phyloP scores from a whole-genome alignment of 768 basidiomycete genomes.

The Hemileccinum impolitum region DNA sequence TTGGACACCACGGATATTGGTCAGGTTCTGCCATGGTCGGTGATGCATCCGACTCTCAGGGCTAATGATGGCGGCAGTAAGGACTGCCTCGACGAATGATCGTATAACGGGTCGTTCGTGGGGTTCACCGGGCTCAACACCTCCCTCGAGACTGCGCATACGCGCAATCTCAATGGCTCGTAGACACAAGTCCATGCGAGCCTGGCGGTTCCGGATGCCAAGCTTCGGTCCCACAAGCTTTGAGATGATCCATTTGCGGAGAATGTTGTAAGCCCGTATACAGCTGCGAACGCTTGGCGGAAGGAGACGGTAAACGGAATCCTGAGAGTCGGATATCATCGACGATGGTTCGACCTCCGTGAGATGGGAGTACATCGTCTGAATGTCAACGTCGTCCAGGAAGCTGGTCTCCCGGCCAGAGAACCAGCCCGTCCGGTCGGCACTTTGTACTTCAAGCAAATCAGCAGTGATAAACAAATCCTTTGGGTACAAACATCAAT shows the following conservation, averaged over 20 bases:
- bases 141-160: conserved; percentile 49
- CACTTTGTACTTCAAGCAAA: conserved; percentile 75
- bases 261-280: conserved; percentile 68
- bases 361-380: conserved; percentile 72
- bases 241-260: conserved; percentile 77
- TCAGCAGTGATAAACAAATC: conserved; percentile 78
- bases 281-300: conserved; percentile 76
- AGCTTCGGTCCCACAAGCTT: conserved; percentile 64
- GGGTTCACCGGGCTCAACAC: conserved; percentile 31
- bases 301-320: conserved; percentile 67
- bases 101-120: conserved; percentile 64
- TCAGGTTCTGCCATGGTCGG: conserved; percentile 77
- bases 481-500: conserved; percentile 34
- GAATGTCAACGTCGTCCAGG: conserved; percentile 68
- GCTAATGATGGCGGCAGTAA: conserved; percentile 73
- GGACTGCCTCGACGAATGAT: conserved; percentile 77
- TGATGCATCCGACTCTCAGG: conserved; percentile 75
- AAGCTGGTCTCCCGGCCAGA: conserved; percentile 47
- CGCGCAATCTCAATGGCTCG: conserved; percentile 74
- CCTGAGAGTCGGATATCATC: conserved; percentile 68
- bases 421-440: conserved; percentile 82
- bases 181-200: conserved; percentile 69
- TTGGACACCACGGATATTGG: conserved; percentile 53
- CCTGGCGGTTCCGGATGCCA: conserved; percentile 60
- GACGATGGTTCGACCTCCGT: conserved; percentile 70